Evolutionary conservation across 306 rosid species (phyloP).

Genomic region (Oemleria cerasiformis): DNA sequence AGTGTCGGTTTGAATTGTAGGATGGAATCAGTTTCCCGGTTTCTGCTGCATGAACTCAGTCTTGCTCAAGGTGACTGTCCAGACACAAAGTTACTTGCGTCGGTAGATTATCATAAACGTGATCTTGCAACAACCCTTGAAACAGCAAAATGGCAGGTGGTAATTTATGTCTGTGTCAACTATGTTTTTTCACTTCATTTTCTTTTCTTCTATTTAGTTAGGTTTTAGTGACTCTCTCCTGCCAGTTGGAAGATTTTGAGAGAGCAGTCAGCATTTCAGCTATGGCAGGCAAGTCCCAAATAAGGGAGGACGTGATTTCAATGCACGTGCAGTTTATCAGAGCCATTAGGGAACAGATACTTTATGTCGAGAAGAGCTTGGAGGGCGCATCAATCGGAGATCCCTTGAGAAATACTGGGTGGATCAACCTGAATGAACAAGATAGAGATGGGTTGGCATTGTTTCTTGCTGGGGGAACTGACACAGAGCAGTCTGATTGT

Average conservation of each 20-base stretch:
- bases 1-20: constrained; percentile 13
- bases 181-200: not conserved
- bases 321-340: constrained; percentile 35
- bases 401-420: constrained; percentile 22
- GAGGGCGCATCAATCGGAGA: constrained; percentile 20
- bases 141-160: constrained; percentile 42
- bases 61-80: constrained; percentile 25
- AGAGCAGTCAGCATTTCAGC: constrained; percentile 36
- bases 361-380: constrained; percentile 31
- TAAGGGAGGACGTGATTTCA: constrained; percentile 27
- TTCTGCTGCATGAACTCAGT: constrained; percentile 33
- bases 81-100: constrained; percentile 27
- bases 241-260: constrained; percentile 47
- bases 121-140: constrained; percentile 42
- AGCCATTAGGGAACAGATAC: constrained; percentile 40
- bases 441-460: constrained; percentile 39
- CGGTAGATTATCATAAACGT: constrained; percentile 34
- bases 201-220: not conserved
- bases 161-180: not conserved
- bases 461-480: constrained; percentile 39
- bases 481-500: constrained; percentile 6
- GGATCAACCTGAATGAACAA: constrained; percentile 35
- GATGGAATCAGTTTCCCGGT: constrained; percentile 39
- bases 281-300: constrained; percentile 20
- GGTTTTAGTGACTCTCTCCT: constrained; percentile 7